These are phyloP conservation scores for Gossypium laxum DNA, from an alignment of 441 rosid species.

Conservation along the genomic window DNA sequence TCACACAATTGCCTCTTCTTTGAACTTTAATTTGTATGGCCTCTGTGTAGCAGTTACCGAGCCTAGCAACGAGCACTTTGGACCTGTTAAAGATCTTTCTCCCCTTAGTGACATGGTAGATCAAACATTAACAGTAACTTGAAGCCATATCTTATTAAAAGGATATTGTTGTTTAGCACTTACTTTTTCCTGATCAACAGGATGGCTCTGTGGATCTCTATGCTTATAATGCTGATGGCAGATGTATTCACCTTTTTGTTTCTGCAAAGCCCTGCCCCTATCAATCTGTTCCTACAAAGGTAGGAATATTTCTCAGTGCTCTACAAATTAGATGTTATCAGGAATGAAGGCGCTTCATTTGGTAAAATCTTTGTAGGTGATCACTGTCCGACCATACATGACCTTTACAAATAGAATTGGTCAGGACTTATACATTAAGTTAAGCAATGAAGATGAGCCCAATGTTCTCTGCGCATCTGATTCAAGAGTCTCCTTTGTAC, in stretches of 20 bases:
- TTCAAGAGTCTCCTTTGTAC: slow-evolving; percentile 68
- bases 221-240: slow-evolving; percentile 63
- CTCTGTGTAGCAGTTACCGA: slow-evolving; percentile 60
- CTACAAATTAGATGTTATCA: slow-evolving; percentile 10
- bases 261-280: slow-evolving; percentile 74
- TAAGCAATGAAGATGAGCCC: slow-evolving; percentile 68
- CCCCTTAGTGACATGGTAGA: slow-evolving; percentile 88
- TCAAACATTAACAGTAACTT: slow-evolving; percentile 6
- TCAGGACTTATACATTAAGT: slow-evolving; percentile 58
- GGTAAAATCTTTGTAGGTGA: slow-evolving; percentile 41
- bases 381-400: slow-evolving; percentile 87
- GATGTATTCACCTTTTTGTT: slow-evolving; percentile 71
- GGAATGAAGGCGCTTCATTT: slow-evolving; percentile 4
- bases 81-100: slow-evolving; percentile 77
- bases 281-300: slow-evolving; percentile 94
- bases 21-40: slow-evolving; percentile 68
- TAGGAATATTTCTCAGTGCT: slow-evolving; percentile 18
- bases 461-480: slow-evolving; percentile 72
- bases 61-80: slow-evolving; percentile 46
- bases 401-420: slow-evolving; percentile 94
- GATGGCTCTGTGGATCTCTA: slow-evolving; percentile 91
- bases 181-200: slow-evolving; percentile 31
- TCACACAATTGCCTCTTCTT: slow-evolving; percentile 78
- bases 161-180: slow-evolving; percentile 11
- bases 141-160: slow-evolving; percentile 17